A percentile compares a stretch with the other conserved stretches of the same genome.
Conservation (phyloP, 805 yeast genomes). For the Pichia rugopelliculosa region DNA sequence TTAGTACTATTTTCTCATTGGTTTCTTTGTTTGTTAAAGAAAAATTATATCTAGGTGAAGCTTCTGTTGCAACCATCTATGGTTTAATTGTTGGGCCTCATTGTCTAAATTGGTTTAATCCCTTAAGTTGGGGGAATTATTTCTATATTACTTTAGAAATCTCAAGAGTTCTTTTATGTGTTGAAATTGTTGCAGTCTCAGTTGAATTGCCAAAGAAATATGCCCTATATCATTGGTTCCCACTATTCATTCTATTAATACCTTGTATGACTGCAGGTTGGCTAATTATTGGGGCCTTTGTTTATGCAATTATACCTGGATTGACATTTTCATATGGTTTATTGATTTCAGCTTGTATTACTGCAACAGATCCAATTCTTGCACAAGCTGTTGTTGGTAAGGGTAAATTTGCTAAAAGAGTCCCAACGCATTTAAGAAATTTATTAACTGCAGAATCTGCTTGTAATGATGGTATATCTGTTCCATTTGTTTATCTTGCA, state of each 20-base stretch:
- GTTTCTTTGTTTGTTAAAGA: conserved; percentile 55
- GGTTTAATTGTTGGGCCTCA: conserved; percentile 58
- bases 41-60: conserved; percentile 54
- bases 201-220: conserved; percentile 67
- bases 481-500: conserved; percentile 61
- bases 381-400: conserved; percentile 70
- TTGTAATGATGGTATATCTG: conserved; percentile 68
- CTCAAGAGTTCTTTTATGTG: conserved; percentile 56
- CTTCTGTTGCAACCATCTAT: conserved; percentile 55
- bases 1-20: conserved; percentile 49
- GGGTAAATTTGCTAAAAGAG: conserved; percentile 62
- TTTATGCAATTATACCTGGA: conserved; percentile 55
- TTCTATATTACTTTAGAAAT: conserved; percentile 50
- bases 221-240: conserved; percentile 50
- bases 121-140: conserved; percentile 49
- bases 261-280: conserved; percentile 71
- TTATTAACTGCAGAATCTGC: conserved; percentile 66
- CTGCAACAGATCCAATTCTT: conserved; percentile 73
- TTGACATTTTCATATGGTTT: conserved; percentile 48
- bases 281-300: conserved; percentile 55
- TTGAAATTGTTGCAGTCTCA: conserved; percentile 67
- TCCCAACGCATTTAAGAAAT: conserved; percentile 55
- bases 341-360: conserved; percentile 60
- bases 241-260: conserved; percentile 49
- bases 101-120: conserved; percentile 50